phyloP scores from a whole-genome alignment of 75 land plant species.

The Chamaecyparis obtusa region DNA sequence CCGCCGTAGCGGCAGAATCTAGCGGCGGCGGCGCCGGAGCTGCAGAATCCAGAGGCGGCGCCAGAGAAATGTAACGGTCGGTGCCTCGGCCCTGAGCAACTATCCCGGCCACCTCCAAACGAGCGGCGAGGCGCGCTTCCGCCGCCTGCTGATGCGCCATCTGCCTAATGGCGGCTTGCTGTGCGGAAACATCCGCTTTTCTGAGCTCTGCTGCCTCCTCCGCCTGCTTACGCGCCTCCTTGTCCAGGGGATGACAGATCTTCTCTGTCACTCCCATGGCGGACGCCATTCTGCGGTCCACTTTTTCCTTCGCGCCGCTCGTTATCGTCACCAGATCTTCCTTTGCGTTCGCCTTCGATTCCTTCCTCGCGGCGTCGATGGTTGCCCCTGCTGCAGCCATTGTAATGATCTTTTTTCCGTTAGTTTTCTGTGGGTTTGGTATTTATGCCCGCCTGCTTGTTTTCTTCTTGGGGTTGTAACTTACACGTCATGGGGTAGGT shows the following conservation, averaged over 20 bases:
- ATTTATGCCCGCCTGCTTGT: too few relatives aligned
- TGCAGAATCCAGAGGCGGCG: too few relatives aligned
- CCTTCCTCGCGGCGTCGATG: constrained; percentile 12
- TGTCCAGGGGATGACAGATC: constrained; percentile 16
- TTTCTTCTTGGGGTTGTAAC: too few relatives aligned
- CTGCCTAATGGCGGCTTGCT: constrained; percentile 19
- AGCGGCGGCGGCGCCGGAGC: too few relatives aligned
- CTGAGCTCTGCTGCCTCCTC: constrained; percentile 1
- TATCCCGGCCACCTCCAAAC: constrained; percentile 12
- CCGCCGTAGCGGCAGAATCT: too few relatives aligned
- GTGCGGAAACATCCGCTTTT: background rate
- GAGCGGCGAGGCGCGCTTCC: constrained; percentile 12
- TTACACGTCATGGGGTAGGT: too few relatives aligned
- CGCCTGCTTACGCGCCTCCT: constrained; percentile 7
- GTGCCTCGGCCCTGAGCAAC: constrained; percentile 11
- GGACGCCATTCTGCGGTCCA: constrained; percentile 12
- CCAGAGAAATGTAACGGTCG: background rate
- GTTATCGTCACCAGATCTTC: constrained; percentile 20
- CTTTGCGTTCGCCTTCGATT: constrained; percentile 20
- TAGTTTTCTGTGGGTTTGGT: too few relatives aligned
- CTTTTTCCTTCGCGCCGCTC: constrained; percentile 29
- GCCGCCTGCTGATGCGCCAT: constrained; percentile 17
- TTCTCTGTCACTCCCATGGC: background rate
- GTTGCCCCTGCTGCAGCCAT: constrained; percentile 13
- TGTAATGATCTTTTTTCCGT: background rate